phyloP scores from a whole-genome alignment of 495 filamentous ascomycete species.

The Xylaria palmicola region DNA sequence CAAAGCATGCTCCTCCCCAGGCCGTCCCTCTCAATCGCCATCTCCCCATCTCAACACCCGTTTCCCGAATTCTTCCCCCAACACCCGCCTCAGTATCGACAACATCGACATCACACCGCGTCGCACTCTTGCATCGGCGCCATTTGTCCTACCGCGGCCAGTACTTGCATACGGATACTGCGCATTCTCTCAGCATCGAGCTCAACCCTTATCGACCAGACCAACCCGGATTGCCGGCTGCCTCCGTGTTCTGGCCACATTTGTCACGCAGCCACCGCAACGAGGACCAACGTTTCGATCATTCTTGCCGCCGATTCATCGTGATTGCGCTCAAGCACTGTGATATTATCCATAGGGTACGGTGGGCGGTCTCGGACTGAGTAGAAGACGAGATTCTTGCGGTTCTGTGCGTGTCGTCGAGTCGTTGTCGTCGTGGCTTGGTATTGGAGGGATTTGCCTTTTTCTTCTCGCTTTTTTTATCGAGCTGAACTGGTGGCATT shows the following conservation, averaged over 20 bases:
- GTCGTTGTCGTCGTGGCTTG: slow-evolving; percentile 18
- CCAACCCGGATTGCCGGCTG: neutral
- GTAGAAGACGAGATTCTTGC: slow-evolving; percentile 28
- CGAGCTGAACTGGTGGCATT: slow-evolving; percentile 30
- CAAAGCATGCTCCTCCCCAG: slow-evolving; percentile 10
- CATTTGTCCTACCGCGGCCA: neutral
- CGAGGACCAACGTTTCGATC: slow-evolving; percentile 16
- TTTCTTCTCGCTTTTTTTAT: slow-evolving; percentile 25
- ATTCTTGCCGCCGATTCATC: slow-evolving; percentile 9
- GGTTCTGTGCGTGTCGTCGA: slow-evolving; percentile 21
- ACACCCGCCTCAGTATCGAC: neutral
- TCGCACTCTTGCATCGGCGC: neutral
- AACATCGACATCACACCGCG: neutral
- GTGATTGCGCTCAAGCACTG: slow-evolving; percentile 12
- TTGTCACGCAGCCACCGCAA: slow-evolving; percentile 2
- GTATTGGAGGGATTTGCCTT: slow-evolving; percentile 27
- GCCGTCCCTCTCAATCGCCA: slow-evolving; percentile 1
- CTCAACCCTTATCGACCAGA: neutral
- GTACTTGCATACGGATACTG: neutral
- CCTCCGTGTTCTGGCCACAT: neutral
- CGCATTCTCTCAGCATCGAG: neutral
- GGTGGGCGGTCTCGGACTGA: slow-evolving; percentile 31
- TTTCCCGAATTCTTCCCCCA: slow-evolving; percentile 2
- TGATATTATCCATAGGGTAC: slow-evolving; percentile 27
- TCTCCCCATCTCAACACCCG: neutral